phyloP scores from a whole-genome alignment of 2,329 filamentous ascomycete genomes.

The Leptodontidium sp. region DNA sequence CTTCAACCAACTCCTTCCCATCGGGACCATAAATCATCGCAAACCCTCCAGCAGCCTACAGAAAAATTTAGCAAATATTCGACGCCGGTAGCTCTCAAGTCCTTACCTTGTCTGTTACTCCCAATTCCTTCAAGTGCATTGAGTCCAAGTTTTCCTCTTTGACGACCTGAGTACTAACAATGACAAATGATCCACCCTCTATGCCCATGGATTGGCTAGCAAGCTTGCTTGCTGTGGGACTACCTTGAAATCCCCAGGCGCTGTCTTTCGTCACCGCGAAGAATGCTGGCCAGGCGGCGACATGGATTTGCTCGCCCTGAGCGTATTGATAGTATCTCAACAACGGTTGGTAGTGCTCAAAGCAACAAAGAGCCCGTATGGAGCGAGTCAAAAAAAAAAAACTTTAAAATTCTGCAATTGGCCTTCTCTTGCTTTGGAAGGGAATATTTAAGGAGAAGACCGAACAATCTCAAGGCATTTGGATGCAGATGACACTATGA shows the following conservation, averaged over 20 bases:
- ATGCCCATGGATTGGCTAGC: constrained; percentile 25
- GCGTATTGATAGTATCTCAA: constrained; percentile 32
- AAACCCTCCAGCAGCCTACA: constrained; percentile 37
- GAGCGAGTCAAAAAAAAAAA: too few relatives aligned
- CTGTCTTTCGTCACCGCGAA: constrained; percentile 12
- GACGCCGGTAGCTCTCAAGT: background rate
- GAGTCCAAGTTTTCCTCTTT: constrained; percentile 26
- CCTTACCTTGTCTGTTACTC: constrained; percentile 18
- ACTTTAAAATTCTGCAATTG: too few relatives aligned
- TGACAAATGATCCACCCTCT: constrained; percentile 30
- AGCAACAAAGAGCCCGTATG: constrained; percentile 42
- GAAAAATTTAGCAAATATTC: background rate
- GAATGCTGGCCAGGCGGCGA: constrained; percentile 30
- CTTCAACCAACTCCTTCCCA: constrained; percentile 43
- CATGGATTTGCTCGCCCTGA: constrained; percentile 28
- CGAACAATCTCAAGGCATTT: too few relatives aligned
- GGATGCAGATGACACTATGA: too few relatives aligned
- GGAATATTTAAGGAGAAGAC: too few relatives aligned
- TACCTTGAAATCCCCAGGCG: background rate
- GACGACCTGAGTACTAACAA: constrained; percentile 26
- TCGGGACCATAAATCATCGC: constrained; percentile 47
- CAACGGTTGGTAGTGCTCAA: constrained; percentile 55
- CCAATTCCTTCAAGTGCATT: constrained; percentile 14
- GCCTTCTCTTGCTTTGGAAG: too few relatives aligned
- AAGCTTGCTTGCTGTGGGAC: constrained; percentile 2